A percentile compares a stretch with the other conserved stretches of the same genome.
These are phyloP conservation scores for Fusarium citri DNA, from an alignment of 2,329 filamentous ascomycete genomes.

Conservation along the genomic window DNA sequence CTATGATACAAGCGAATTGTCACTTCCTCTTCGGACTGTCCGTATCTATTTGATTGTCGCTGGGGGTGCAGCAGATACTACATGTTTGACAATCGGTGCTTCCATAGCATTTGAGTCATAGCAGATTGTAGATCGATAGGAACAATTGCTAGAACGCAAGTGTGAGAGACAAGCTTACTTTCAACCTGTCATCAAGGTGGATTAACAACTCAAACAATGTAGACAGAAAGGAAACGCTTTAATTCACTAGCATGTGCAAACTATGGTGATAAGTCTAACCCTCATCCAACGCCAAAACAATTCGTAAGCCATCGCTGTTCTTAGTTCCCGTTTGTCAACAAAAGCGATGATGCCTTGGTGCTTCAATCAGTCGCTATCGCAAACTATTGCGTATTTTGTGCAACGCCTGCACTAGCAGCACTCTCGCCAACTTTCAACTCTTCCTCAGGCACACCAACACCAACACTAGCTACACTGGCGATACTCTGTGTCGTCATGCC, in stretches of 20 bases:
- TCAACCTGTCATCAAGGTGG: accelerated
- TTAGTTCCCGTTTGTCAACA: background rate
- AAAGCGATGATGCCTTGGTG: background rate
- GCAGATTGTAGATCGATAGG: accelerated
- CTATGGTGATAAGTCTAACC: constrained; percentile 31
- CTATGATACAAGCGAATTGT: background rate
- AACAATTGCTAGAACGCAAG: accelerated
- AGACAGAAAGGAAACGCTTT: background rate
- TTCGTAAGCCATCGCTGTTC: constrained; percentile 36
- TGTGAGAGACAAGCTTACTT: background rate
- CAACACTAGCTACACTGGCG: constrained; percentile 60
- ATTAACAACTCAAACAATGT: background rate
- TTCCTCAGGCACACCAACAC: constrained; percentile 68
- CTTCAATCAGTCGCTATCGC: background rate
- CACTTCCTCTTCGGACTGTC: background rate
- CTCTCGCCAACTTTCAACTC: constrained; percentile 72
- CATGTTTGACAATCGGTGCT: background rate
- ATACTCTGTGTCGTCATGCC: constrained; percentile 57
- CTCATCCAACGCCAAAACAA: constrained; percentile 43
- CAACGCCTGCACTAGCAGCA: constrained; percentile 61
- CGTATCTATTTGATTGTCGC: background rate
- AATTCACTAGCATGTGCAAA: constrained; percentile 3
- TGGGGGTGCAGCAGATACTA: background rate
- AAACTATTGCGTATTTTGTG: constrained; percentile 24
- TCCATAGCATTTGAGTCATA: background rate